Percentiles rank a stretch among this genome's conserved stretches.
Evolutionary conservation across 495 filamentous ascomycete species (phyloP).

Genomic region (Pseudomonodictys pantanalensis): DNA sequence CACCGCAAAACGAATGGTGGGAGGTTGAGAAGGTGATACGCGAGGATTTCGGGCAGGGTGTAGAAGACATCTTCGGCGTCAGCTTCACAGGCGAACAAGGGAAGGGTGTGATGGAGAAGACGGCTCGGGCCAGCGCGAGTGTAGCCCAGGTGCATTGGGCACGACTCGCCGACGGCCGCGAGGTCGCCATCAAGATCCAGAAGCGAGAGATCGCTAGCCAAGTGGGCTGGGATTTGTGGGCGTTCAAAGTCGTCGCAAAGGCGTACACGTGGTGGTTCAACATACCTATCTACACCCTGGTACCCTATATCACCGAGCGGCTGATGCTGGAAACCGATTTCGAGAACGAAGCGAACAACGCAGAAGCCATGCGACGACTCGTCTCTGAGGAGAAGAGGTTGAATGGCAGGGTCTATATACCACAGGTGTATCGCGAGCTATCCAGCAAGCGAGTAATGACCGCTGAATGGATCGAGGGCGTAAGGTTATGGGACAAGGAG

Average conservation of each 20-base stretch:
- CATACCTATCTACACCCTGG: conserved; percentile 79
- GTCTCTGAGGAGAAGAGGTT: conserved; percentile 75
- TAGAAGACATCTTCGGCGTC: conserved; percentile 86
- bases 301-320: conserved; percentile 86
- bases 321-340: conserved; percentile 92
- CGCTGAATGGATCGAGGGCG: conserved; percentile 95
- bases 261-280: conserved; percentile 81
- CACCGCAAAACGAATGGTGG: conserved; percentile 87
- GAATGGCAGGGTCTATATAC: conserved; percentile 79
- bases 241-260: conserved; percentile 81
- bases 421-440: conserved; percentile 75
- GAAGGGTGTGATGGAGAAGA: conserved; percentile 84
- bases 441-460: conserved; percentile 85
- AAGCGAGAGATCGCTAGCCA: conserved; percentile 90
- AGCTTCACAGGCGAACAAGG: conserved; percentile 65
- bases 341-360: conserved; percentile 82
- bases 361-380: conserved; percentile 74
- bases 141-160: conserved; percentile 98
- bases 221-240: conserved; percentile 89
- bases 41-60: conserved; percentile 77
- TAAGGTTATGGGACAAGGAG: conserved; percentile 85
- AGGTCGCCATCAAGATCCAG: conserved; percentile 95
- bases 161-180: conserved; percentile 72
- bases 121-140: conserved; percentile 80
- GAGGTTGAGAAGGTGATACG: conserved; percentile 82